Evolutionary conservation across 2,329 filamentous ascomycete species (phyloP), one percentile per base, ranked within the genome.

Genomic region (Diaporthe aspalathi): DNA sequence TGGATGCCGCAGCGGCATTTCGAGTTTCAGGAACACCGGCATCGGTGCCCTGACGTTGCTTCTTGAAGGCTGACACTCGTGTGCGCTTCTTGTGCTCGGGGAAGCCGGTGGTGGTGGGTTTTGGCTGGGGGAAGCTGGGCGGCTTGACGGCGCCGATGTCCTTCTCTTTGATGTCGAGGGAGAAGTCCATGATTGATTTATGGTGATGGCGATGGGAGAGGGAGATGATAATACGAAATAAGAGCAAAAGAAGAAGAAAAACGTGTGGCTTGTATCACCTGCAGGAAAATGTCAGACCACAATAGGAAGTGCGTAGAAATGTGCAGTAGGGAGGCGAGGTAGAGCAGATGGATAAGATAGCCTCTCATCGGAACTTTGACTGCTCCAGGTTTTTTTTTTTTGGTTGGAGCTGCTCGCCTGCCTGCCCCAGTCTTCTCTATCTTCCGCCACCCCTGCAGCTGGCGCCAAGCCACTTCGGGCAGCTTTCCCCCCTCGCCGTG

Each of bases 1-100:
- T 72, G 74, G 67, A 72, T 45, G 75, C 69, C 7, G n/a, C 47
- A 9, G 54, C n/a, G 16, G 8, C 67, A 70, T 66, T 1, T 35
- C 52, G 69, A 40, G 35, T 17, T 16, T 56, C 60, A 16, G 20
- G 17, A 22, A 43, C 11, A 52, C 32, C 7, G 43, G 49, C 14
- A 16, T 63, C 57, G 14, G 78, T 74, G 8, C 74, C 74, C 63
- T 84, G 82, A 73, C 88, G 86, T 77, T 90, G 89, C 77, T 93
- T 91, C 79, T 94, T 97, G 84, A 97, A 97, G 1, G 92, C 88
- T 1, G 94, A 97, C 9, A 89, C 82, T 70, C 88, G 88, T 70
- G 85, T 87, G 74, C 95, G 90, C 79, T 93, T 94, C 80, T 93
- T 96, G 80, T 94, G 95, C 71, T 91, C 90, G n/a, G 96, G 96